Conservation (phyloP, 495 filamentous ascomycete species). For the Echria macrotheca region DNA sequence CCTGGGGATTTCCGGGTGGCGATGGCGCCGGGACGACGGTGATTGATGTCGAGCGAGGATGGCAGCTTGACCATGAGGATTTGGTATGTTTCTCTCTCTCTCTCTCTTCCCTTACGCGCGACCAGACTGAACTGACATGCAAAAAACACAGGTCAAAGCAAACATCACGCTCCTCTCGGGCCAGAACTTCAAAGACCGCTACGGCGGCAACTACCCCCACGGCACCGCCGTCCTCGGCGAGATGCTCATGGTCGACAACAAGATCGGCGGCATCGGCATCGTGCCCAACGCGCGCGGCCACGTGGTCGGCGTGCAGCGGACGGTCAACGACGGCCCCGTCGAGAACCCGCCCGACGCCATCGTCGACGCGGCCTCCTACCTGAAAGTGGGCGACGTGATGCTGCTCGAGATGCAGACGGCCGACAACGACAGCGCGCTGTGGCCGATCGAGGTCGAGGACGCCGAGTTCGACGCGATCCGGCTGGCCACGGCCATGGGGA, state of each 20-base stretch:
- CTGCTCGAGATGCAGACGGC: constrained; percentile 16
- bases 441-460: constrained; percentile 16
- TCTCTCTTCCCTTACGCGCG: too few species aligned
- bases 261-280: constrained; percentile 18
- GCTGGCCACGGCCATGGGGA: constrained; percentile 12
- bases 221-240: constrained; percentile 20
- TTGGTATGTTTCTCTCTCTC: neutral
- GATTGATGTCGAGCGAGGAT: constrained; percentile 1
- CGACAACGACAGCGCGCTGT: neutral
- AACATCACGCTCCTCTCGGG: neutral
- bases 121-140: too few species aligned
- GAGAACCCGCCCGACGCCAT: constrained; percentile 13
- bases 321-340: neutral
- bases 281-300: constrained; percentile 11
- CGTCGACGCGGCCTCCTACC: constrained; percentile 12
- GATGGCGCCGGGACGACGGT: neutral
- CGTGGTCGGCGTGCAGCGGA: constrained; percentile 9
- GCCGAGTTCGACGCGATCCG: constrained; percentile 16
- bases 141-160: neutral
- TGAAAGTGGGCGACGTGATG: constrained; percentile 10
- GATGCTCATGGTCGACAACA: constrained; percentile 21
- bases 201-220: constrained; percentile 5
- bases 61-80: constrained; percentile 1
- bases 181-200: neutral
- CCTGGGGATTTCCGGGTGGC: neutral